Evolutionary conservation across 2,329 filamentous ascomycete species (phyloP).

Genomic region (Hypoxylon sp.): DNA sequence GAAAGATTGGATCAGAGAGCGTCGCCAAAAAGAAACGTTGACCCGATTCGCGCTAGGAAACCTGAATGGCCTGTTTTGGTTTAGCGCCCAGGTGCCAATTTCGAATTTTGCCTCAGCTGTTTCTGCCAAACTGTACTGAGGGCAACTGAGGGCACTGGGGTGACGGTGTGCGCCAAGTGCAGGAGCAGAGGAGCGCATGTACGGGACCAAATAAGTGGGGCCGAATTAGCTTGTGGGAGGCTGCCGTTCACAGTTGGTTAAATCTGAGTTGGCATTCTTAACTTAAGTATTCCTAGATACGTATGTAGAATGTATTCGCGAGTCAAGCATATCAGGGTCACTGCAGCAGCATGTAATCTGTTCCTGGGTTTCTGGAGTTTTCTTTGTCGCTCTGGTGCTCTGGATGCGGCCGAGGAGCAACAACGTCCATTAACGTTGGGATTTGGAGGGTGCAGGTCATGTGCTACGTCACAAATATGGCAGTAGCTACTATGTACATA

Average conservation of each 20-base stretch:
- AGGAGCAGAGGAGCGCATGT: neutral
- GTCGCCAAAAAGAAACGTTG: conserved; percentile 44
- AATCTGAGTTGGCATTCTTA: neutral
- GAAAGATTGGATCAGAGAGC: conserved; percentile 43
- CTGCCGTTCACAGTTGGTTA: neutral
- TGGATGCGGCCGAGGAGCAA: conserved; percentile 30
- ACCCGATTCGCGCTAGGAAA: conserved; percentile 40
- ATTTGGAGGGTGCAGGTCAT: conserved; percentile 34
- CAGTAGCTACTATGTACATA: conserved; percentile 1
- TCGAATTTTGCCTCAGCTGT: conserved; percentile 42
- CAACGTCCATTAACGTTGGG: conserved; percentile 25
- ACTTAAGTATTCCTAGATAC: neutral
- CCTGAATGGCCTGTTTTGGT: conserved; percentile 27
- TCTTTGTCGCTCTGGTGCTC: conserved; percentile 20
- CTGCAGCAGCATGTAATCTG: conserved; percentile 21
- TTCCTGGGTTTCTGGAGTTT: conserved; percentile 17
- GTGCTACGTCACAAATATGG: conserved; percentile 39
- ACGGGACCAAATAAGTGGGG: conserved; percentile 15
- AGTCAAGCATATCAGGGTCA: conserved; percentile 3
- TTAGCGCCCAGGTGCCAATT: conserved; percentile 40
- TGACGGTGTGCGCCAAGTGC: conserved; percentile 2
- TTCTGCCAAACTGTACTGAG: conserved; percentile 9
- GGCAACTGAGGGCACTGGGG: neutral
- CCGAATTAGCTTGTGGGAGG: neutral
- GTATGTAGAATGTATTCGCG: neutral